Evolutionary conservation across 139 green algal species (phyloP).

Genomic region (Volvox africanus): DNA sequence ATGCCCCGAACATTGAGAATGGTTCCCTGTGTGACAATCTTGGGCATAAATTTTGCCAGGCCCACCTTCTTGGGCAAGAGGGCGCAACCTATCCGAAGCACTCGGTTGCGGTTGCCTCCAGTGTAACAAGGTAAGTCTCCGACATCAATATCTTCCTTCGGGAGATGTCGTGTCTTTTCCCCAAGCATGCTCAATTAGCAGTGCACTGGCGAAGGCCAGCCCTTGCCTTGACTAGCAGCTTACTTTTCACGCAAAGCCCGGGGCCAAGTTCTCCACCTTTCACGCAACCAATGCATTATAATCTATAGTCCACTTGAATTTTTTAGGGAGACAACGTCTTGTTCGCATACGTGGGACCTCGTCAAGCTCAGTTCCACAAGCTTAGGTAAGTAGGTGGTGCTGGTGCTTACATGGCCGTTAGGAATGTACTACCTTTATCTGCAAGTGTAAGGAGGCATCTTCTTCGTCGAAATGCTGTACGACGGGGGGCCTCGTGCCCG

Average conservation of each 20-base stretch:
- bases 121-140: neutral
- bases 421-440: too few relatives aligned
- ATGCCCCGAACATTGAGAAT: neutral
- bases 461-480: too few relatives aligned
- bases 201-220: neutral
- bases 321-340: neutral
- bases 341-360: neutral
- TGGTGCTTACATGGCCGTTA: too few relatives aligned
- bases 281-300: constrained; percentile 13
- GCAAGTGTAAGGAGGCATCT: too few relatives aligned
- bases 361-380: too few relatives aligned
- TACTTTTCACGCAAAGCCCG: neutral
- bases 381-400: too few relatives aligned
- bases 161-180: neutral
- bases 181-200: neutral
- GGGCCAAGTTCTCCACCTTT: neutral
- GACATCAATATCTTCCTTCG: constrained; percentile 13
- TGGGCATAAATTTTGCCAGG: neutral
- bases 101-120: neutral
- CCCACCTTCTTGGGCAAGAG: constrained; percentile 65
- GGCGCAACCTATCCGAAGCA: constrained; percentile 56
- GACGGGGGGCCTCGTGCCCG: too few relatives aligned
- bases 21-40: neutral
- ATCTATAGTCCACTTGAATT: neutral
- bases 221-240: neutral